These are phyloP conservation scores for Emergomyces orientalis DNA, from an alignment of 2,329 filamentous ascomycete species.

Conservation along the genomic window DNA sequence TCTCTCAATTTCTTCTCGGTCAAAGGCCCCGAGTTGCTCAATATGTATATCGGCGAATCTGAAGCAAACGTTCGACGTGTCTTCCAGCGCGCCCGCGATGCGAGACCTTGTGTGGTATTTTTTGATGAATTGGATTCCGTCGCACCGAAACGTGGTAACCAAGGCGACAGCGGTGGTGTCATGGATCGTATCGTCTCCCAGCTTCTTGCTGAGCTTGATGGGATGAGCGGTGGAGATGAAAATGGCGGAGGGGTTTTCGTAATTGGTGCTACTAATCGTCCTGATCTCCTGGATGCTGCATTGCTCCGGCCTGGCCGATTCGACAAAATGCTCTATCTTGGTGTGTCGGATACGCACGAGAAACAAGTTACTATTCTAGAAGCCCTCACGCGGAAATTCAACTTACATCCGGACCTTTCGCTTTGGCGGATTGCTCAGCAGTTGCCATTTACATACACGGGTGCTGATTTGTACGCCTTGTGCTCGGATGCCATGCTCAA, in stretches of 20 bases:
- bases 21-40: conserved; percentile 95
- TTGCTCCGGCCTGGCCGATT: conserved; percentile 97
- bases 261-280: conserved; percentile 96
- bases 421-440: conserved; percentile 62
- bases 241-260: conserved; percentile 99
- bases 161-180: conserved; percentile 92
- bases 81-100: conserved; percentile 97
- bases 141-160: conserved; percentile 95
- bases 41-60: conserved; percentile 99
- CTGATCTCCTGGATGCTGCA: conserved; percentile 95
- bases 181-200: conserved; percentile 99
- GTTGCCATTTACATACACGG: conserved; percentile 92
- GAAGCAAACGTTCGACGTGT: conserved; percentile 99
- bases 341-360: conserved; percentile 90
- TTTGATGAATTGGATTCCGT: conserved; percentile 97
- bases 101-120: conserved; percentile 97
- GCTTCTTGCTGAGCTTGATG: conserved; percentile 91
- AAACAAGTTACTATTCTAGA: conserved; percentile 94
- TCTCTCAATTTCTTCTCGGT: conserved; percentile 99
- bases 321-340: conserved; percentile 94
- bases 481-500: conserved; percentile 99
- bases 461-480: conserved; percentile 91
- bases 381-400: conserved; percentile 90
- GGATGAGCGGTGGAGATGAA: conserved; percentile 90
- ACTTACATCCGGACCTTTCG: conserved; percentile 68